Base-by-base conservation (phyloP, 495 filamentous ascomycete genomes). In the Apodospora peruviana region DNA sequence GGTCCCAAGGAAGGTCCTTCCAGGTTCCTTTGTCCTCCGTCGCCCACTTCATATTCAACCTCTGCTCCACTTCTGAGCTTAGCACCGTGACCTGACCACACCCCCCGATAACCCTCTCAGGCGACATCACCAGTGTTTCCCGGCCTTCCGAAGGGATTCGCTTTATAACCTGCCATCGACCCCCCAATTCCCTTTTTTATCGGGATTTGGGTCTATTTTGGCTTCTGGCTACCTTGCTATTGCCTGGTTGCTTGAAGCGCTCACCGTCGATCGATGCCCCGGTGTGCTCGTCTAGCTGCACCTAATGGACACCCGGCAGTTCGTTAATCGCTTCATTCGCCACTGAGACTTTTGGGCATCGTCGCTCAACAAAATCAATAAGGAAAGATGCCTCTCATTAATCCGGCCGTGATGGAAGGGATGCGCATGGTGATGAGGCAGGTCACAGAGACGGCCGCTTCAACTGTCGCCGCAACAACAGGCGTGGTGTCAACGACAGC, bases 251-350 rank as follows among this genome's bases (percentile, higher is more conserved):
- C 23, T 20, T 12, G 19, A 5, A 9, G 4, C 25, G 17, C 24
- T 20, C 42, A 17, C 11, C 17, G 11, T 34, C 12, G 20, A 8
- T 47, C 52, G 34, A 50, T 52, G 50, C 51, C 22, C 34, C 29
- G 18, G 14, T 3, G 44, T 20, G n/a, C 42, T 3, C 11, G 23
- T 17, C 12, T 17, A 25, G 5, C 42, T n/a, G 18, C 35, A 47
- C 56, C 61, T 57, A 47, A 65, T 65, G 61, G 61, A 58, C 54
- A 25, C 51, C 52, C 43, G 49, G 52, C 54, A 32, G 49, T 47
- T 19, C 27, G 42, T 61, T 34, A 57, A 46, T 46, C 43, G 51
- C 46, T 32, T 36, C 34, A 22, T 47, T 56, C 48, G 48, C 49
- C 57, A 48, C 48, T 51, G 45, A 48, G 40, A 51, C 45, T 55